Evolutionary conservation across 164 flowering plant species (phyloP), one percentile per base, ranked within the genome.

Genomic region (Saururus chinensis): DNA sequence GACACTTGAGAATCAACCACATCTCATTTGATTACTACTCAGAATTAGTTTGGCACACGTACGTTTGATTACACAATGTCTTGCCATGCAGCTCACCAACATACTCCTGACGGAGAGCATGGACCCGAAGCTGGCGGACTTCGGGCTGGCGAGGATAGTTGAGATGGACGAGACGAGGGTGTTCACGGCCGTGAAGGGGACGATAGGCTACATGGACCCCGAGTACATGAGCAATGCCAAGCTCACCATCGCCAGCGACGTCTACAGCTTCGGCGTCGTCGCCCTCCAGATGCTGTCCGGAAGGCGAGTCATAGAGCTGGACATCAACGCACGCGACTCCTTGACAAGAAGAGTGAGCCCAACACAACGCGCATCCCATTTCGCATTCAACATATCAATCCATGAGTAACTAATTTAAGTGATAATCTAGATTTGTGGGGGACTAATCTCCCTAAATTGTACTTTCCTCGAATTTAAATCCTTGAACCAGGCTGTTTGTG

Each of bases 161-260:
- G 83, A 76, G 19, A 82, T 84, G 87, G 84, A 87, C 42, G 83
- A 87, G 71, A 84, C 79, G 68, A 83, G 83, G 63, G 95, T 87
- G 12, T 85, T 80, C 57, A 87, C 95, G 5, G 88, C 82, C 67
- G 88, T 87, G 19, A 74, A 84, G 48, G 95, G 91, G 61, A 85
- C 91, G 30, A 74, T 85, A 48, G 95, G 90, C 20, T 87, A 85
- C 64, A 85, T 87, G 95, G 95, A 85, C 61, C 87, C 87, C 23
- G 88, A 87, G 56, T 87, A 87, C 64, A 83, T 85, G 87, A 84
- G 68, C 65, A 85, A 85, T 68, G 89, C 91, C 58, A 85, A 82
- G 68, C 80, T 85, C 51, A 87, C 95, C 9, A 68, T 81, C 65
- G 89, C 85, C 11, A 87, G 91, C 55, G 87, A 87, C 26, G 73